Percentiles rank a stretch among this genome's conserved stretches.
Evolutionary conservation across 139 green algal genomes (phyloP).

Genomic region (Astrephomene gubernaculifera): DNA sequence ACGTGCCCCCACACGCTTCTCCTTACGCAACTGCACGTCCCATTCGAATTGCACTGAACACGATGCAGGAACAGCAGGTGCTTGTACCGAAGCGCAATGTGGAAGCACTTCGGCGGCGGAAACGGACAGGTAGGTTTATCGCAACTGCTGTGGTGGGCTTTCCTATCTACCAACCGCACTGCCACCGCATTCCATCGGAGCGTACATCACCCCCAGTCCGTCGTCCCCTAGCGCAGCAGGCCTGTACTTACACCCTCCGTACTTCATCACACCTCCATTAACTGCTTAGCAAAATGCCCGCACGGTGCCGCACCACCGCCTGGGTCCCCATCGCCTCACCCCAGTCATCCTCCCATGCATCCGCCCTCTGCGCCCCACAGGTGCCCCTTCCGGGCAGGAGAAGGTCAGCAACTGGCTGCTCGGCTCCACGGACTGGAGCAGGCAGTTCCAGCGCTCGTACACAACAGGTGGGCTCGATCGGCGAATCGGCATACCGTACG

Average conservation of each 20-base stretch:
- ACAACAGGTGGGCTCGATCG: neutral
- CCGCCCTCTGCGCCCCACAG: neutral
- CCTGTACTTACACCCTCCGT: neutral
- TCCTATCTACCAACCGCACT: no score
- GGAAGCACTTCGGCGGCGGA: neutral
- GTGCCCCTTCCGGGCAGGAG: neutral
- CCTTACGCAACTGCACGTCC: neutral
- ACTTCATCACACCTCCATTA: neutral
- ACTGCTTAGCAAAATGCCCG: neutral
- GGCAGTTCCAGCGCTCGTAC: neutral
- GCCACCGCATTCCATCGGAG: no score
- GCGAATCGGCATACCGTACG: no score
- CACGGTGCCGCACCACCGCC: no score
- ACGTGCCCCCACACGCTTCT: neutral
- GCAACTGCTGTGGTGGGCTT: no score
- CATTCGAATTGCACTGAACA: neutral
- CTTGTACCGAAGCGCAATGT: neutral
- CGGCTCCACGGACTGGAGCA: slow-evolving; percentile 11
- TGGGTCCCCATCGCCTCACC: neutral
- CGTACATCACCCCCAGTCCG: no score
- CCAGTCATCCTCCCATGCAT: neutral
- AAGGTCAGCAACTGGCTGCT: slow-evolving; percentile 28
- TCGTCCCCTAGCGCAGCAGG: no score
- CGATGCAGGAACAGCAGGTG: neutral
- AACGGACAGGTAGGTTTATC: neutral